Percentiles rank a stretch among this genome's conserved stretches.
Evolutionary conservation across 805 yeast species (phyloP).

Genomic region (Metschnikowia peoriensis): DNA sequence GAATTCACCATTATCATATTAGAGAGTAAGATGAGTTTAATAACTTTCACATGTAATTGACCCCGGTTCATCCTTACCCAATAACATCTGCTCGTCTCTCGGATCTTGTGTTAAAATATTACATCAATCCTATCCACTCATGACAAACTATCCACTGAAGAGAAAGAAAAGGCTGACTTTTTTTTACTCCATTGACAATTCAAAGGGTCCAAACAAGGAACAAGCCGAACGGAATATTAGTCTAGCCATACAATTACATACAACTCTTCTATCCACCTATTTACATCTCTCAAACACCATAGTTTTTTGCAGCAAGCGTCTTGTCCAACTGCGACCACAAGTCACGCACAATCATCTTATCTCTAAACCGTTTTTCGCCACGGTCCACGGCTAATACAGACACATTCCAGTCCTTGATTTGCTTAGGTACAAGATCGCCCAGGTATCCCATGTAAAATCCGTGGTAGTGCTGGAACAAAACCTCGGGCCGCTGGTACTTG

Average conservation of each 20-base stretch:
- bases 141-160: too few relatives aligned
- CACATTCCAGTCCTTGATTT: conserved; percentile 86
- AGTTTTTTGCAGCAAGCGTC: conserved; percentile 66
- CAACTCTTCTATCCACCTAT: neutral
- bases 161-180: too few relatives aligned
- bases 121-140: too few relatives aligned
- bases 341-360: conserved; percentile 78
- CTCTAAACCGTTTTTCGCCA: conserved; percentile 74
- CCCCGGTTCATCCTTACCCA: too few relatives aligned
- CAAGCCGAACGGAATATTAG: too few relatives aligned
- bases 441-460: conserved; percentile 78
- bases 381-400: conserved; percentile 75
- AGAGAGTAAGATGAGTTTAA: too few relatives aligned
- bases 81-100: too few relatives aligned
- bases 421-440: conserved; percentile 76
- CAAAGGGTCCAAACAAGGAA: too few relatives aligned
- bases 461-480: conserved; percentile 74
- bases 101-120: too few relatives aligned
- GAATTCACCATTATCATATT: too few relatives aligned
- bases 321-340: conserved; percentile 85
- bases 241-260: neutral
- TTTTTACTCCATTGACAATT: too few relatives aligned
- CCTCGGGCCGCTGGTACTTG: conserved; percentile 77
- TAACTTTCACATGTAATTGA: too few relatives aligned
- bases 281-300: conserved; percentile 22